Evolutionary conservation across 2,329 filamentous ascomycete species (phyloP), one percentile per base, ranked within the genome.

Genomic region (Fusarium xylarioides): DNA sequence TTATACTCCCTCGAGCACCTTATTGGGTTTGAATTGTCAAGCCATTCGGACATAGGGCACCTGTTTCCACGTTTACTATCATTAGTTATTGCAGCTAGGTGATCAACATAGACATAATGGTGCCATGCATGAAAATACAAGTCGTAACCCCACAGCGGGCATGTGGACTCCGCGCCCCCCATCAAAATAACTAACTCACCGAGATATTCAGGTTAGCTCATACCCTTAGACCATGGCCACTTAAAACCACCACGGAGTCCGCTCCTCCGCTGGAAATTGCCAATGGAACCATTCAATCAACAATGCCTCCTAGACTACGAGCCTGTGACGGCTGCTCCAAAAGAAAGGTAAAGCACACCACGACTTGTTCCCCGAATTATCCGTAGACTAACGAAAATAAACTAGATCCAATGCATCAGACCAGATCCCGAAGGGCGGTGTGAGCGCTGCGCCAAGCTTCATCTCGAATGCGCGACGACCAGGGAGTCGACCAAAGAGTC

Each of bases 101-200:
- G 1, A 23, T 18, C 19, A 21, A 38, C 19, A 40, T 40, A 40
- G 12, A 19, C 23, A 46, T 21, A 0, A 46, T 46, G 5, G 18
- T 10, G 23, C 43, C 8, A 46, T 21, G 8, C 12, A 4, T 0
- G 12, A 46, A 11, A 15, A 30, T 47, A 0, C 9, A 47, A 11
- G 44, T 15, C 19, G 26, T 30, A 16, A 15, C 12, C 26, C 26
- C 44, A 46, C 44, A 46, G 43, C 43, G 43, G 43, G 44, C 0
- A 47, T 11, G 26, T 26, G 44, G 44, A 47, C 6, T 30, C 44
- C 44, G 44, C 26, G 44, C 3, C 6, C 26, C 18, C 44, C 19
- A 21, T 21, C 9, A 16, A 7, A 30, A 30, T 16, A 21, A 11
- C 3, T 0, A 0, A 30, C 0, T 15, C 26, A 30, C 44, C 44